A percentile compares a stretch with the other conserved stretches of the same genome.
Evolutionary conservation across 2,329 filamentous ascomycete species (phyloP).

Genomic region (Periconia sp.): DNA sequence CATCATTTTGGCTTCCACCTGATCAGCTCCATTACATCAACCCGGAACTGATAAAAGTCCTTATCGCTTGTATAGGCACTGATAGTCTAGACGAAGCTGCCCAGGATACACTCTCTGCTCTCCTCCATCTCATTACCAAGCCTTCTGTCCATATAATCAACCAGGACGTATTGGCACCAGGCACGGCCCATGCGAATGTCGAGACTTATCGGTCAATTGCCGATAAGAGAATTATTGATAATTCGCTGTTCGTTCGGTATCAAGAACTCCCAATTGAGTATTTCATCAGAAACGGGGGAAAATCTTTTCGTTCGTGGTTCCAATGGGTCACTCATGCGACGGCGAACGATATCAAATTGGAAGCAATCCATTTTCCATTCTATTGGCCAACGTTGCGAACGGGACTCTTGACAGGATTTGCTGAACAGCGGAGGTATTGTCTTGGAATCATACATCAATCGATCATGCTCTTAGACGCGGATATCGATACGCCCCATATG

Average conservation of each 20-base stretch:
- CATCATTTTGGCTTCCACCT: conserved; percentile 33
- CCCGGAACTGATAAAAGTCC: conserved; percentile 11
- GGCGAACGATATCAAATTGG: conserved; percentile 14
- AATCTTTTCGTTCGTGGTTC: conserved; percentile 38
- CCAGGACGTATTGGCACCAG: not conserved
- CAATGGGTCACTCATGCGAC: conserved; percentile 34
- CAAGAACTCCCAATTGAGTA: conserved; percentile 17
- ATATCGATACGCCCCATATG: conserved; percentile 30
- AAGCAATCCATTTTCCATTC: conserved; percentile 26
- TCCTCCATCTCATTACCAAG: conserved; percentile 19
- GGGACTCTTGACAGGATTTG: conserved; percentile 46
- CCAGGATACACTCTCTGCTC: conserved; percentile 31
- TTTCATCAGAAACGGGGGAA: conserved; percentile 22
- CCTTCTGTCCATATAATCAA: conserved; percentile 10
- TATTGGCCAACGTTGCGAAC: conserved; percentile 46
- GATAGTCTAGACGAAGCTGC: conserved; percentile 22
- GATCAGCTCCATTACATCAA: conserved; percentile 21
- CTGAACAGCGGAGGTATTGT: conserved; percentile 50
- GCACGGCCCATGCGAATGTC: not conserved
- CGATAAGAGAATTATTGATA: conserved; percentile 12
- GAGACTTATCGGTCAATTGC: not conserved
- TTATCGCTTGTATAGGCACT: conserved; percentile 23
- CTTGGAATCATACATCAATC: conserved; percentile 49
- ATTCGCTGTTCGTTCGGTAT: conserved; percentile 27
- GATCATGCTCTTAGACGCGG: conserved; percentile 29